Conservation (phyloP, 2,329 filamentous ascomycete species). For the Pyricularia sp. region DNA sequence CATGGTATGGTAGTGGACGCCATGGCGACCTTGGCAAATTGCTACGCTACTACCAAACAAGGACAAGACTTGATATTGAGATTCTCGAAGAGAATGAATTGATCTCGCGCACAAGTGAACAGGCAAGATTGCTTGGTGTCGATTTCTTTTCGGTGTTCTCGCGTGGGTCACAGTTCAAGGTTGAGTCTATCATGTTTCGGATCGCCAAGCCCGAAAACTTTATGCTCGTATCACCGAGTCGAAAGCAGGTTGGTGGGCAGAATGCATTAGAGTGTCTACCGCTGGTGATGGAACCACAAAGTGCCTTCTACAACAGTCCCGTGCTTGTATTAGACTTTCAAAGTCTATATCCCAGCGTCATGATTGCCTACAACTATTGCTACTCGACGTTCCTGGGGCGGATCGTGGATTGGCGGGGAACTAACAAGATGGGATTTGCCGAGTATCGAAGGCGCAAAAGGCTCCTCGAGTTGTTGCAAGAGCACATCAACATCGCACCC, state of each 20-base stretch:
- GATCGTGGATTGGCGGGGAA: slow-evolving; percentile 78
- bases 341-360: slow-evolving; percentile 90
- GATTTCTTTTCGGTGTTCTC: slow-evolving; percentile 97
- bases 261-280: slow-evolving; percentile 92
- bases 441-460: slow-evolving; percentile 73
- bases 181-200: slow-evolving; percentile 96
- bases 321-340: slow-evolving; percentile 92
- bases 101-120: slow-evolving; percentile 82
- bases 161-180: slow-evolving; percentile 93
- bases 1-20: slow-evolving; percentile 67
- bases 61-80: slow-evolving; percentile 76
- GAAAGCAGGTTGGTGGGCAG: slow-evolving; percentile 85
- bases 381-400: slow-evolving; percentile 94
- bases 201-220: slow-evolving; percentile 97
- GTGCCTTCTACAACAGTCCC: slow-evolving; percentile 85
- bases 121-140: slow-evolving; percentile 83
- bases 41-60: slow-evolving; percentile 65
- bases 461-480: slow-evolving; percentile 67
- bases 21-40: slow-evolving; percentile 64
- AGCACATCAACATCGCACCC: slow-evolving; percentile 84
- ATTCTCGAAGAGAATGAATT: slow-evolving; percentile 87
- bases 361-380: slow-evolving; percentile 99
- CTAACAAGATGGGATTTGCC: slow-evolving; percentile 88
- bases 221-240: slow-evolving; percentile 78
- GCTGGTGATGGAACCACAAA: slow-evolving; percentile 95